Evolutionary conservation across 1,284 basidiomycete genomes (phyloP).

Genomic region (Anthracocystis walkeri): DNA sequence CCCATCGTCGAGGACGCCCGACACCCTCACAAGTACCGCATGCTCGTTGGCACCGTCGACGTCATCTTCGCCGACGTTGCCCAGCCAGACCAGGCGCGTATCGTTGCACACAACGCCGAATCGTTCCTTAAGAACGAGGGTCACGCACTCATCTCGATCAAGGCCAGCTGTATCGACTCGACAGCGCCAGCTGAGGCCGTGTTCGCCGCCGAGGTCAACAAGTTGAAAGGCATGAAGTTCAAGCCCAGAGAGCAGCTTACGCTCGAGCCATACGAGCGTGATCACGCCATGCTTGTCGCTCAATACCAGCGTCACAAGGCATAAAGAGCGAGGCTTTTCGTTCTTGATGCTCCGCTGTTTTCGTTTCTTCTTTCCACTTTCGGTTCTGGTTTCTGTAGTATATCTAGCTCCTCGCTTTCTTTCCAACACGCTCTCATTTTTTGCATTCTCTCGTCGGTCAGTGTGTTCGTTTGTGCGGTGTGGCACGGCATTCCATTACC

Average conservation of each 20-base stretch:
- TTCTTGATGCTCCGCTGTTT: constrained; percentile 2
- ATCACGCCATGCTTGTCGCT: constrained; percentile 67
- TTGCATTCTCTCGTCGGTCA: constrained; percentile 19
- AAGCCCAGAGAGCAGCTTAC: constrained; percentile 90
- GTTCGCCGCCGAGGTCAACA: constrained; percentile 89
- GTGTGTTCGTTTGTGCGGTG: background rate
- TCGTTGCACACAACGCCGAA: constrained; percentile 88
- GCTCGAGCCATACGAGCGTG: constrained; percentile 71
- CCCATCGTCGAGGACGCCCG: constrained; percentile 98
- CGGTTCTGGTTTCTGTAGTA: constrained; percentile 52
- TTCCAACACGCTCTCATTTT: constrained; percentile 31
- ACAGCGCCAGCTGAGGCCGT: constrained; percentile 89
- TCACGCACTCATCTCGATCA: constrained; percentile 96
- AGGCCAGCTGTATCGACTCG: constrained; percentile 98
- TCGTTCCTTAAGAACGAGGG: constrained; percentile 96
- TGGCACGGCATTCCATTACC: background rate
- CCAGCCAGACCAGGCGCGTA: constrained; percentile 92
- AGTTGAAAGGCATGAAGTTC: constrained; percentile 75
- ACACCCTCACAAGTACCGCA: constrained; percentile 74
- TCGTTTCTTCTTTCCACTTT: constrained; percentile 16
- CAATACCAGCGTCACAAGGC: constrained; percentile 66
- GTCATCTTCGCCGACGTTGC: constrained; percentile 90
- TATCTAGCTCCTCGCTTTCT: constrained; percentile 42
- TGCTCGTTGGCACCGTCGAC: constrained; percentile 67
- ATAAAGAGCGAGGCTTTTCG: constrained; percentile 9